Percentiles rank a stretch among this genome's conserved stretches.
Evolutionary conservation across 2,329 filamentous ascomycete species (phyloP).

Genomic region (Ophiostoma angusticollis): DNA sequence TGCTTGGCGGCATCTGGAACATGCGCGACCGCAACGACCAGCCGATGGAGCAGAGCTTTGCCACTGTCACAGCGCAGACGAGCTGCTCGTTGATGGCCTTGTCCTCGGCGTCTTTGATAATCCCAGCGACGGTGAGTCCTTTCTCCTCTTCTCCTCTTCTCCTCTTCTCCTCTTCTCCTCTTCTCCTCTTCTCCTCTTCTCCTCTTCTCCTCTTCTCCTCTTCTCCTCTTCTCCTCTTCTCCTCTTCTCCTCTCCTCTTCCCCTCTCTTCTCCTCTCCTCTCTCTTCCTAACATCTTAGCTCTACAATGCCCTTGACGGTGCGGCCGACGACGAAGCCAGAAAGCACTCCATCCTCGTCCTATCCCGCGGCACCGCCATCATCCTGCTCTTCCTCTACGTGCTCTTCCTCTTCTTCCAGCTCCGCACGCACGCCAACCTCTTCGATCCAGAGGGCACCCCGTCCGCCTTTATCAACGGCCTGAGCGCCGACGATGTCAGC

Average conservation of each 20-base stretch:
- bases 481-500: slow-evolving; percentile 10
- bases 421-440: slow-evolving; percentile 58
- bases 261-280: background rate
- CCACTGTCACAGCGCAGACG: slow-evolving; percentile 64
- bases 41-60: slow-evolving; percentile 58
- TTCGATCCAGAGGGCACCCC: slow-evolving; percentile 45
- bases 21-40: slow-evolving; percentile 41
- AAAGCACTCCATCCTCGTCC: slow-evolving; percentile 47
- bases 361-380: slow-evolving; percentile 65
- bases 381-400: slow-evolving; percentile 64
- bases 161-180: background rate
- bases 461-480: slow-evolving; percentile 9
- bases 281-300: slow-evolving; percentile 28
- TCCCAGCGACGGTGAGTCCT: slow-evolving; percentile 52
- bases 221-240: background rate
- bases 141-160: background rate
- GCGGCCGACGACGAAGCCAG: slow-evolving; percentile 29
- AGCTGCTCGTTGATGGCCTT: slow-evolving; percentile 64
- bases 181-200: background rate
- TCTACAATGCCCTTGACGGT: slow-evolving; percentile 51
- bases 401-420: slow-evolving; percentile 66
- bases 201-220: slow-evolving; percentile 38
- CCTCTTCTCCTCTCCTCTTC: background rate
- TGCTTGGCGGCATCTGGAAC: slow-evolving; percentile 58
- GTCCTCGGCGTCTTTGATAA: slow-evolving; percentile 64